Evolutionary conservation across 2,329 filamentous ascomycete genomes (phyloP).

Genomic region (Colletotrichum spinosum): DNA sequence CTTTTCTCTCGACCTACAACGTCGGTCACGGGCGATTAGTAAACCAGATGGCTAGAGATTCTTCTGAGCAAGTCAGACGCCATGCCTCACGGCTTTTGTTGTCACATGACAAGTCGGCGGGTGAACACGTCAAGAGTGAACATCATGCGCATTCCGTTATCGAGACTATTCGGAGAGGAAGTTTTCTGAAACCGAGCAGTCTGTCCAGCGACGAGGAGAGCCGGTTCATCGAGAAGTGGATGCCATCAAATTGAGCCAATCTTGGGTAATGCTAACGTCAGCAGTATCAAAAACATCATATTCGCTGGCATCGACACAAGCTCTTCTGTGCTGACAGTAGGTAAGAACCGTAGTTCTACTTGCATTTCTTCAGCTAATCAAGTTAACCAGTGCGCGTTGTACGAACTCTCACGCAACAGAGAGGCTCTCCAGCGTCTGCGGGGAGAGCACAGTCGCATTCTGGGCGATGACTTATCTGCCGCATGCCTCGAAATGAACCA

Average conservation of each 20-base stretch:
- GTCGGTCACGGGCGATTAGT: background rate
- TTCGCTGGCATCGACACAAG: background rate
- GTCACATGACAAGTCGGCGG: too few relatives aligned
- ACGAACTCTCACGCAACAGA: background rate
- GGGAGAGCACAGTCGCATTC: conserved; percentile 63
- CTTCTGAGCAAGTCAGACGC: background rate
- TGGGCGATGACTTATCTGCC: conserved; percentile 47
- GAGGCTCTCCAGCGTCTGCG: conserved; percentile 42
- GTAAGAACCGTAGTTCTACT: background rate
- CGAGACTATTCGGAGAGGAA: background rate
- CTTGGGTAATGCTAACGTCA: background rate
- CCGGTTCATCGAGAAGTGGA: background rate
- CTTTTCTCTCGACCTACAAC: background rate
- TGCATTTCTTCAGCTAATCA: background rate
- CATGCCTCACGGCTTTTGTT: background rate
- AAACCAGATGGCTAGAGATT: background rate
- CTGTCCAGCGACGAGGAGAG: background rate
- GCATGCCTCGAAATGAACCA: conserved; percentile 24
- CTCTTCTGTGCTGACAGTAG: background rate
- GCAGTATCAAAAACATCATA: background rate
- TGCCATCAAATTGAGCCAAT: background rate
- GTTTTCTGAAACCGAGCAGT: background rate
- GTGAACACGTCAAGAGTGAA: background rate
- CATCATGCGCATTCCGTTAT: background rate
- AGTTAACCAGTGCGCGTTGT: background rate